Base-by-base conservation (phyloP, 768 basidiomycete genomes). In the Baorangia bicolor region DNA sequence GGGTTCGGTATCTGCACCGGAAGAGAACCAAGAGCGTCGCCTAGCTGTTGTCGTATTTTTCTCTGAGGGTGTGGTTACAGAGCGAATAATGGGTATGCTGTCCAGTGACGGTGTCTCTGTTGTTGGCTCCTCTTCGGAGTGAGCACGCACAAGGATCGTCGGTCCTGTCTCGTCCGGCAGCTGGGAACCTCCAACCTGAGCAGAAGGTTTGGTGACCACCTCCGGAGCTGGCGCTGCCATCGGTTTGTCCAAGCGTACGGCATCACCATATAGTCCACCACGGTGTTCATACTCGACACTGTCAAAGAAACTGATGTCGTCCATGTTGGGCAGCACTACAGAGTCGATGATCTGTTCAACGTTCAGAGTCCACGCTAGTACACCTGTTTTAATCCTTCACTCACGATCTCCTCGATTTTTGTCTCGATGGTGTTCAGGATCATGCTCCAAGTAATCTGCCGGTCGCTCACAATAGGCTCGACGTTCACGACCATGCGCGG, bases 251-350 rank as follows among this genome's bases (percentile, higher is more conserved):
- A 63, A 73, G 30, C 86, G 78, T 4, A 74, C 79, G 9, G 94
- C 88, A 59, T 94, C 91, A 9, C 83, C 78, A 82, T 89, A 98
- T 60, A 99, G 90, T 8, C 95, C 96, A 42, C 95, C 96, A 35
- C 96, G 86, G 54, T 81, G 86, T 48, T 67, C 63, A 63, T 81
- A 87, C 3, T 67, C 63, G 4, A 65, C 65, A 34, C 89, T 95
- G 69, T 97, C 90, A 69, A 96, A 98, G 80, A 94, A 98, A 13
- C 94, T 80, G 56, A 98, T 90, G 65, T 99, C 97, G 70, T 99
- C 97, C 94, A 98, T 97, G 73, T 97, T 92, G 6, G 97, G 97
- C 69, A 95, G 75, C 20, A 99, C 97, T 20, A 98, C 83, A 0
- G 94, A 94, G 62, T 99, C 96, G 63, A 85, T 81, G 54, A 98